Evolutionary conservation across 768 basidiomycete species (phyloP).

Genomic region (Tricholoma matsutake): DNA sequence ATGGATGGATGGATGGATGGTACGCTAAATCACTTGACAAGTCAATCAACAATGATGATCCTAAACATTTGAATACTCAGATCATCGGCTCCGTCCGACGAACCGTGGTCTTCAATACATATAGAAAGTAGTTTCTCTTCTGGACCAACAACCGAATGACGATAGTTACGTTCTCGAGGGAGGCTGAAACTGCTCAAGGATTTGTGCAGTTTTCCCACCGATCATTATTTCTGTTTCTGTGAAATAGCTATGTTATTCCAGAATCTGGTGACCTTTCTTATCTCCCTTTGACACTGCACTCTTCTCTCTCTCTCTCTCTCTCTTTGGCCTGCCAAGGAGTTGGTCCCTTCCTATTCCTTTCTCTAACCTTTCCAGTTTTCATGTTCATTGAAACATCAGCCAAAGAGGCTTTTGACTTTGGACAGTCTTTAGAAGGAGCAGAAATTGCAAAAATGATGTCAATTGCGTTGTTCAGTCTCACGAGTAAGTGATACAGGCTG

Average conservation of each 20-base stretch:
- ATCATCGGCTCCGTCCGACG: background rate
- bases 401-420: background rate
- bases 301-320: background rate
- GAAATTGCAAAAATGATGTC: constrained; percentile 14
- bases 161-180: background rate
- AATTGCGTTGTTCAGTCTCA: constrained; percentile 16
- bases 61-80: background rate
- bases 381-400: background rate
- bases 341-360: background rate
- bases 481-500: constrained; percentile 3
- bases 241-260: background rate
- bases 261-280: background rate
- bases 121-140: no score
- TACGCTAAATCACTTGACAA: background rate
- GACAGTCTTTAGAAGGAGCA: constrained; percentile 14
- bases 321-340: constrained; percentile 8
- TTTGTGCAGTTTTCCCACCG: background rate
- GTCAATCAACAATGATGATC: background rate
- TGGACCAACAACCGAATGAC: no score
- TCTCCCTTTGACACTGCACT: background rate
- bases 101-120: background rate
- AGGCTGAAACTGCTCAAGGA: background rate
- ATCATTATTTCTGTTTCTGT: background rate
- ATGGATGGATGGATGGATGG: background rate
- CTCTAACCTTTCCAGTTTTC: background rate